These are phyloP conservation scores for Starmerella etchellsii DNA, from an alignment of 805 yeast genomes.

Conservation along the genomic window DNA sequence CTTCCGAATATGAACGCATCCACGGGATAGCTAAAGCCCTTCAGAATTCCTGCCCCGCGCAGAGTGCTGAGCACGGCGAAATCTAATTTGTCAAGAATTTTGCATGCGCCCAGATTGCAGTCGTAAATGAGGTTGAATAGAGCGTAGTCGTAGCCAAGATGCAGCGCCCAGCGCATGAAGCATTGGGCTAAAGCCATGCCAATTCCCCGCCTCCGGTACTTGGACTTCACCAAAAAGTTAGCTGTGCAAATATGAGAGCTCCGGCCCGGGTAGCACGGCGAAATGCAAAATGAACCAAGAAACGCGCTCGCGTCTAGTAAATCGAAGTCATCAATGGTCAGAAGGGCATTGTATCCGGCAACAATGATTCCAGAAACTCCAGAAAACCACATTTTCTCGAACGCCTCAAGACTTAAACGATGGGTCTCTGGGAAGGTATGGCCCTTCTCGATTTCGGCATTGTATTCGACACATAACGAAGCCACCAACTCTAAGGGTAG, in stretches of 20 bases:
- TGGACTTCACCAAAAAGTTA: constrained; percentile 79
- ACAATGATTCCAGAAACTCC: constrained; percentile 48
- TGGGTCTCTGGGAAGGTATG: constrained; percentile 81
- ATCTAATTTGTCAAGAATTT: constrained; percentile 61
- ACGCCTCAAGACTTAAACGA: constrained; percentile 59
- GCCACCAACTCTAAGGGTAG: constrained; percentile 69
- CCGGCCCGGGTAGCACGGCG: constrained; percentile 86
- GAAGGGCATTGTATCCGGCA: constrained; percentile 2
- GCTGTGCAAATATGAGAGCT: constrained; percentile 89
- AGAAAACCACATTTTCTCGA: constrained; percentile 79
- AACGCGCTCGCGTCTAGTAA: constrained; percentile 85
- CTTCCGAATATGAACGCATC: constrained; percentile 80
- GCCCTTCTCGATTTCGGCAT: constrained; percentile 82
- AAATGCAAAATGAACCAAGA: constrained; percentile 71
- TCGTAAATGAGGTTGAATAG: constrained; percentile 80
- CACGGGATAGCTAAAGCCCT: constrained; percentile 72
- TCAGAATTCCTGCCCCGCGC: constrained; percentile 77
- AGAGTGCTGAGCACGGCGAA: constrained; percentile 70
- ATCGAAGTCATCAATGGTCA: constrained; percentile 28
- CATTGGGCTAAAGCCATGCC: constrained; percentile 78
- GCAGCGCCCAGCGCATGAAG: constrained; percentile 81
- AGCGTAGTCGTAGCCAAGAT: constrained; percentile 72
- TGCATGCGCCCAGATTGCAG: constrained; percentile 69
- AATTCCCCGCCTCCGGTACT: constrained; percentile 82
- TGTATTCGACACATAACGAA: constrained; percentile 81